Evolutionary conservation across 495 filamentous ascomycete genomes (phyloP), one percentile per base, ranked within the genome.

Genomic region (Annulohypoxylon stygium): DNA sequence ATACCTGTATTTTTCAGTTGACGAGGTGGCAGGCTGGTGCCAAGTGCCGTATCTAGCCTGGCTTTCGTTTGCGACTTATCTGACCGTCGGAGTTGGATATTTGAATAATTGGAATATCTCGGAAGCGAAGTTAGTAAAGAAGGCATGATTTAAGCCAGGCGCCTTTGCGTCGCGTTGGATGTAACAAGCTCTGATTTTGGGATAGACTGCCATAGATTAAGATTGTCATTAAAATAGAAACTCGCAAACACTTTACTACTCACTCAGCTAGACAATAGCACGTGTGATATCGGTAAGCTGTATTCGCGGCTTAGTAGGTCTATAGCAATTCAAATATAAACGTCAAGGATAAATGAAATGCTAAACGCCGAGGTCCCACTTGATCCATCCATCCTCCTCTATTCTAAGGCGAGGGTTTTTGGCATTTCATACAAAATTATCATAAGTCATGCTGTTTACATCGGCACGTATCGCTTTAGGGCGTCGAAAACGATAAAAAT

Each of bases 401-500:
- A 69, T 72, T 41, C 47, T 61, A 34, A 64, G 51, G 45, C 34
- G n/a, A 43, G 45, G 39, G 26, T 62, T 25, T 60, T 60, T 57
- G 61, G n/a, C 47, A 66, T 67, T 51, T 59, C 34, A 20, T 55
- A 23, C 48, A 57, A 63, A 47, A 37, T 41, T 48, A 25, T 47
- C 53, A 50, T 55, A 11, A 34, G 34, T 20, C 37, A 30, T 25
- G 58, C 41, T 41, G n/a, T 37, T 75, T 76, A 81, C 73, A 86
- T 71, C 12, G 84, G 83, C 12, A 94, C 87, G 77, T 88, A 85
- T 60, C 83, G 86, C 79, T 91, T 92, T 81, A 98, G 82, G 45
- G 88, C 90, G 83, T 98, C 95, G 79, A 93, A 98, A 36, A 98
- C 87, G 43, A 94, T 91, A 77, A 99, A 99, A 64, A 99, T 99